Percentiles rank a stretch among this genome's conserved stretches.
Conservation (phyloP, 192 early-diverging fungal species). For the Umbelopsis sp. region DNA sequence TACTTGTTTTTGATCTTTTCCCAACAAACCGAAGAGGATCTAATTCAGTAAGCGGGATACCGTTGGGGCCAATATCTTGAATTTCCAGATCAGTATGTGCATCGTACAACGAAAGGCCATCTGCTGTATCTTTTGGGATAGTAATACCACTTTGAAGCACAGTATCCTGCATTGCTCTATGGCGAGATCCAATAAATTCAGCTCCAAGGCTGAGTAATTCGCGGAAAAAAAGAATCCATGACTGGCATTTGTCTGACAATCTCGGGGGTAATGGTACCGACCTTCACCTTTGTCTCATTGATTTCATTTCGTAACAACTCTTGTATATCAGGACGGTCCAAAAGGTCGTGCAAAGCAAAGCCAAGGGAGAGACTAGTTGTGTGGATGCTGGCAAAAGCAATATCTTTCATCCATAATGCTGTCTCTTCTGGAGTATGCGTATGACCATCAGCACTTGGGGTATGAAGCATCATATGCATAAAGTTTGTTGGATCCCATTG, state of each 20-base stretch:
- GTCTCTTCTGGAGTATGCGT: slow-evolving; percentile 6
- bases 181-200: slow-evolving; percentile 22
- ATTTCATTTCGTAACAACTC: slow-evolving; percentile 16
- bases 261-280: neutral
- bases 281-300: neutral
- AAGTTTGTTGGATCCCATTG: neutral
- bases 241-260: slow-evolving; percentile 1
- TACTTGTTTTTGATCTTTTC: slow-evolving; percentile 2
- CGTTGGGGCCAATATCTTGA: neutral
- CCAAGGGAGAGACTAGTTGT: slow-evolving; percentile 20
- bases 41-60: slow-evolving; percentile 11
- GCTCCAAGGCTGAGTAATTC: slow-evolving; percentile 13
- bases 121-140: slow-evolving; percentile 16
- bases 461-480: slow-evolving; percentile 20
- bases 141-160: neutral
- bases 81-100: neutral
- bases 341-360: slow-evolving; percentile 24
- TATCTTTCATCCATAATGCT: slow-evolving; percentile 24
- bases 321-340: slow-evolving; percentile 22
- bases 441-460: slow-evolving; percentile 12
- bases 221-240: slow-evolving; percentile 28
- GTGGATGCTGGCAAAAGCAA: slow-evolving; percentile 31
- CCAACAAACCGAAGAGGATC: slow-evolving; percentile 25
- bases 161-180: slow-evolving; percentile 17
- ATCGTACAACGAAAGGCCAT: slow-evolving; percentile 4